Evolutionary conservation across 495 filamentous ascomycete genomes (phyloP), one percentile per base, ranked within the genome.

Genomic region (Xylaria castorea): DNA sequence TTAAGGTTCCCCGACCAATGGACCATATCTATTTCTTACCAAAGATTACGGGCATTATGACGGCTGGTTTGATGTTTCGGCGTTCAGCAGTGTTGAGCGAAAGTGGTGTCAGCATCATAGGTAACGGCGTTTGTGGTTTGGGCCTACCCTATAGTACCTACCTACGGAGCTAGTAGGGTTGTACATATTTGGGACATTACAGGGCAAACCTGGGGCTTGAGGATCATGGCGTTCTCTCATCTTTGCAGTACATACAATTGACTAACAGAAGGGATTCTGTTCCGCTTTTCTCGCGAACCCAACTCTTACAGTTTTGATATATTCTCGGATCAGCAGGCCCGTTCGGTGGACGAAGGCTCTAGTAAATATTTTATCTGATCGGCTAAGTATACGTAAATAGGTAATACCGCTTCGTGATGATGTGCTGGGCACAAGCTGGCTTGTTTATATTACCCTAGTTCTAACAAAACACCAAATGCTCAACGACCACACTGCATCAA

Each of bases 111-210:
- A 71, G 65, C 68, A 70, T 44, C 58, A 71, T 66, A 67, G 75
- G 77, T 72, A 75, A 73, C 58, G 77, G 77, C 77, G 77, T 79
- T 79, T 72, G 74, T 69, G 76, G 75, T 74, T 71, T 72, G 69
- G 72, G 70, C 48, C 58, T 72, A 75, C 66, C 71, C 55, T 63
- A n/a, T 65, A 51, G 63, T n/a, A n/a, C n/a, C n/a, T n/a, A n/a
- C n/a, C n/a, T 73, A 68, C 51, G 61, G 72, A 63, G 53, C 73
- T 63, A 64, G 65, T 34, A 69, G 27, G 66, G 61, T 63, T 42
- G 50, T 64, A 67, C 51, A 60, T 67, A 48, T 61, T 38, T 61
- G n/a, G 53, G 25, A 72, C 53, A 66, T 60, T 60, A 36, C 36
- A 67, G 63, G 70, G 57, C 70, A 61, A 55, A 36, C 61, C 60